phyloP scores from a whole-genome alignment of 108 stramenopile species.

The Fragilaria radians region DNA sequence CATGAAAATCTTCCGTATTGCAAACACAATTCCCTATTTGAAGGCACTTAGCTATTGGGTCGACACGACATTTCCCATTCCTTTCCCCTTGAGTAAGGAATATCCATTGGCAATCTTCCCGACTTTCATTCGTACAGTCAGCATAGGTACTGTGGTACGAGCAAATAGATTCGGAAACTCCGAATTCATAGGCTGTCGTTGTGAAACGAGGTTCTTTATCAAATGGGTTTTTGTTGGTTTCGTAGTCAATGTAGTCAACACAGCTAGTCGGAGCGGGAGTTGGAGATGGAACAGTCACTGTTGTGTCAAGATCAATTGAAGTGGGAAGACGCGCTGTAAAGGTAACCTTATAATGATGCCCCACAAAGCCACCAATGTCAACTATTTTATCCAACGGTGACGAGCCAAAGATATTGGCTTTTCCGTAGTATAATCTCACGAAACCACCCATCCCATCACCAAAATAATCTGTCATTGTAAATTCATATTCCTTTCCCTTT shows the following conservation, averaged over 20 bases:
- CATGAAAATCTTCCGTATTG: neutral
- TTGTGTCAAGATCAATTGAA: neutral
- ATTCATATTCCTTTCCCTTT: neutral
- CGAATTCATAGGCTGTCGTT: neutral
- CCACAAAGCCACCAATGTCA: neutral
- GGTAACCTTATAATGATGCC: neutral
- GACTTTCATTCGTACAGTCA: neutral
- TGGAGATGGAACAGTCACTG: neutral
- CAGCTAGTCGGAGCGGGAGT: neutral
- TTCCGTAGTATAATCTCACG: neutral
- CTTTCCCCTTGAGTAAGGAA: neutral
- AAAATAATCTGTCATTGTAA: neutral
- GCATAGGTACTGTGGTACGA: neutral
- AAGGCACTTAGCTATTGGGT: neutral
- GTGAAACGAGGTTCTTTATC: neutral
- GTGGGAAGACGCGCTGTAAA: neutral
- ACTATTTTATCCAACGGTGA: neutral
- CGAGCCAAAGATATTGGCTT: neutral
- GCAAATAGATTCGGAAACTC: neutral
- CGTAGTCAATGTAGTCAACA: neutral
- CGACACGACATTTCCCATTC: neutral
- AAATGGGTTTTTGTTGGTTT: neutral
- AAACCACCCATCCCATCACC: neutral
- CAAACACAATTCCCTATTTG: neutral
- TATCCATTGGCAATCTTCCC: conserved; percentile 1